phyloP scores from a whole-genome alignment of 108 stramenopile species.

The Discostella stelligeroides region DNA sequence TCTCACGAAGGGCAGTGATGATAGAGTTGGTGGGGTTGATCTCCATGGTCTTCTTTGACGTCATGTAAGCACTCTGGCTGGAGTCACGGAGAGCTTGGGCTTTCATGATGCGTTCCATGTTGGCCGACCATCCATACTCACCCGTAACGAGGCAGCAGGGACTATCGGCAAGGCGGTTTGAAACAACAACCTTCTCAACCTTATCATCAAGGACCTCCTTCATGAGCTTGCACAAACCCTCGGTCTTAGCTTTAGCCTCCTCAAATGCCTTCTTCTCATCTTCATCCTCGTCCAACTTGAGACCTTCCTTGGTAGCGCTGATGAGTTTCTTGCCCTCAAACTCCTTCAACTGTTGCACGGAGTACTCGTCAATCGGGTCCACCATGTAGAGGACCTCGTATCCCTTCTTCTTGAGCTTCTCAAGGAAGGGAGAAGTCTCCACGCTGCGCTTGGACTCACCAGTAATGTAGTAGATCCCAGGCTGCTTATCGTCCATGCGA shows the following conservation, averaged over 20 bases:
- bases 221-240: constrained; percentile 99
- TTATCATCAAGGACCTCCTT: constrained; percentile 99
- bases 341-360: constrained; percentile 99
- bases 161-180: constrained; percentile 97
- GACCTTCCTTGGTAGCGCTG: constrained; percentile 99
- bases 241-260: constrained; percentile 97
- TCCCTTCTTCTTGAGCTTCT: constrained; percentile 99
- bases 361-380: constrained; percentile 99
- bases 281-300: constrained; percentile 92
- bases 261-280: constrained; percentile 99
- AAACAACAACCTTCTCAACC: constrained; percentile 99
- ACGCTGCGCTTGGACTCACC: constrained; percentile 99
- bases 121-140: constrained; percentile 99
- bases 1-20: constrained; percentile 96
- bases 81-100: constrained; percentile 99
- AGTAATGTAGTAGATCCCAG: constrained; percentile 99
- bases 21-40: constrained; percentile 99
- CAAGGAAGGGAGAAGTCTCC: constrained; percentile 99
- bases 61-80: constrained; percentile 98
- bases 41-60: constrained; percentile 99
- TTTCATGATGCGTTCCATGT: constrained; percentile 99
- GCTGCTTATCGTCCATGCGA: constrained; percentile 98
- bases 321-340: constrained; percentile 99
- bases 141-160: constrained; percentile 99
- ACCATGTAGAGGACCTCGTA: constrained; percentile 99